A percentile compares a stretch with the other conserved stretches of the same genome.
phyloP scores from a whole-genome alignment of 164 flowering plant genomes.

The Platanus orientalis region DNA sequence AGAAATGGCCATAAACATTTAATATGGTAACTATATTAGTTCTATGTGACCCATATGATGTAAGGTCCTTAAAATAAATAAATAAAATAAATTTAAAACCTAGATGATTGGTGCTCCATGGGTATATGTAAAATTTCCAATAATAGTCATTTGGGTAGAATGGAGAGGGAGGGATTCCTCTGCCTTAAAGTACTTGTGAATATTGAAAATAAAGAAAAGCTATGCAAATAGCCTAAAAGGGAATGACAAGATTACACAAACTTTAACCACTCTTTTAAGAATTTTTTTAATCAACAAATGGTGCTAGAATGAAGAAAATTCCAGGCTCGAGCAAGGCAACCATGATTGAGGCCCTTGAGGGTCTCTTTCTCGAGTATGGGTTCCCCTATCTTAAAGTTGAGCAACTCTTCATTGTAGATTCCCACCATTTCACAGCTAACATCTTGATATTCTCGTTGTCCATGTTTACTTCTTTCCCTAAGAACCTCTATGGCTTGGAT shows the following conservation, averaged over 20 bases:
- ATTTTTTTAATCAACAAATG: conserved; percentile 42
- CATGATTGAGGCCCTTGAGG: conserved; percentile 27
- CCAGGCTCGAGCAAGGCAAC: conserved; percentile 31
- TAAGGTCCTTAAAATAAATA: no score
- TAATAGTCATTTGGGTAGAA: no score
- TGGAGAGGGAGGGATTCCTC: no score
- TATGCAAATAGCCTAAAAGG: not conserved
- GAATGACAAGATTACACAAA: not conserved
- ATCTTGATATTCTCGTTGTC: conserved; percentile 56
- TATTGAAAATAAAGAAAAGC: not conserved
- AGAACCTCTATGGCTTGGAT: conserved; percentile 66
- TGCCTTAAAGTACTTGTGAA: not conserved
- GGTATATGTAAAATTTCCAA: no score
- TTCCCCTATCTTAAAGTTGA: conserved; percentile 37
- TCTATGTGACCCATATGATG: no score
- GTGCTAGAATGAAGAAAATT: conserved; percentile 33
- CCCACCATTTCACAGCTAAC: conserved; percentile 58
- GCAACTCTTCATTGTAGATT: conserved; percentile 40
- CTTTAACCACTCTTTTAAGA: not conserved
- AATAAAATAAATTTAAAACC: no score
- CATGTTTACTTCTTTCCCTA: conserved; percentile 57
- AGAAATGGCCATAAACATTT: no score
- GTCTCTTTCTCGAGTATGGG: conserved; percentile 12
- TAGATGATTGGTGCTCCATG: no score
- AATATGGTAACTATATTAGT: no score